A percentile compares a stretch with the other conserved stretches of the same genome.
These are phyloP conservation scores for Dalechampia spathulata DNA, from an alignment of 441 rosid genomes.

Conservation along the genomic window DNA sequence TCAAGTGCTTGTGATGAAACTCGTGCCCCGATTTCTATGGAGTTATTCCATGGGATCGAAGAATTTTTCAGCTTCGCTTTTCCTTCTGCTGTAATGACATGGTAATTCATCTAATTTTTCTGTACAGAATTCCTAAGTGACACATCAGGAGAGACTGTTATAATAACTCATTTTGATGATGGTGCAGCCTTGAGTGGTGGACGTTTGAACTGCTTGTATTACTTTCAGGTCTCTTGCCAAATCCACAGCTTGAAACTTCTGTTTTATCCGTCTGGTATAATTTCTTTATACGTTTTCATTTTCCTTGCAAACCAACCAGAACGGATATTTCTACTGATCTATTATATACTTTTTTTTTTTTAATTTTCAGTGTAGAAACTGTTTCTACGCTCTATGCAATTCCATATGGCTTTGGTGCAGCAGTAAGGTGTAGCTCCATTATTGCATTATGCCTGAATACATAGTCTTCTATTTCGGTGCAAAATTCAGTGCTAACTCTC, in stretches of 20 bases:
- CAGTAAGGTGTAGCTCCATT: constrained; percentile 34
- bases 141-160: not conserved
- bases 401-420: constrained; percentile 47
- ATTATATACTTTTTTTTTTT: no score
- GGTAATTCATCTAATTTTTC: constrained; percentile 29
- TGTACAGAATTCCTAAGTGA: not conserved
- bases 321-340: not conserved
- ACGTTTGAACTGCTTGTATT: constrained; percentile 54
- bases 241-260: constrained; percentile 70
- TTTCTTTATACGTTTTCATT: not conserved
- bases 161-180: not conserved
- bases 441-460: no score
- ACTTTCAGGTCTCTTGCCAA: constrained; percentile 66
- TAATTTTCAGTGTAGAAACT: constrained; percentile 34
- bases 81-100: constrained; percentile 72
- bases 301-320: not conserved
- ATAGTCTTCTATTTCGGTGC: no score
- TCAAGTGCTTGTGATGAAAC: constrained; percentile 46
- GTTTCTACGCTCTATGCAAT: constrained; percentile 40
- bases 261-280: constrained; percentile 64
- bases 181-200: constrained; percentile 64
- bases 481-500: not conserved
- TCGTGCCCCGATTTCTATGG: constrained; percentile 34
- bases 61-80: constrained; percentile 63
- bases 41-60: constrained; percentile 36